phyloP scores from a whole-genome alignment of 2,329 filamentous ascomycete species.

The Coniochaeta prunicola region DNA sequence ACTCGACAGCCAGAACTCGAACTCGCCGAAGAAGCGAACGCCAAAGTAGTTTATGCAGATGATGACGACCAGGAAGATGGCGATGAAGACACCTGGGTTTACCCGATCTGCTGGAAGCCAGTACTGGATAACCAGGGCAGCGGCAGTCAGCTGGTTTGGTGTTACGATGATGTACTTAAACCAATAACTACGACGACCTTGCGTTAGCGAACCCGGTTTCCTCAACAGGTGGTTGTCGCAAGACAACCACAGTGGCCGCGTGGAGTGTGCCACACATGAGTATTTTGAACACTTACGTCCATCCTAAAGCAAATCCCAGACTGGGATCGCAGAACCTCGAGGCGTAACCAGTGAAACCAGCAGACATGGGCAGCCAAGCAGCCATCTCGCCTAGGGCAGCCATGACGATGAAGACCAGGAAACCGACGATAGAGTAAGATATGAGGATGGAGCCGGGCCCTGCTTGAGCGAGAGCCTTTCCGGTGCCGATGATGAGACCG shows the following conservation, averaged over 20 bases:
- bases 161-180: conserved; percentile 81
- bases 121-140: conserved; percentile 50
- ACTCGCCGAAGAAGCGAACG: conserved; percentile 50
- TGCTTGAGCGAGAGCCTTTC: conserved; percentile 43
- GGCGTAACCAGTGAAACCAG: conserved; percentile 78
- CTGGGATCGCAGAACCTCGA: conserved; percentile 73
- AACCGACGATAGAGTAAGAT: conserved; percentile 61
- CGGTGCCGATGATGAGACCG: conserved; percentile 65
- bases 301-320: conserved; percentile 72
- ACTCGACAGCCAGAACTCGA: conserved; percentile 51
- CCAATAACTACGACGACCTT: conserved; percentile 39
- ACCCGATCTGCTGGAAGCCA: conserved; percentile 48
- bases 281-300: conserved; percentile 39
- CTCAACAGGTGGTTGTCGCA: neutral
- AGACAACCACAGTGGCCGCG: neutral
- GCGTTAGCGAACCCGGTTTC: neutral
- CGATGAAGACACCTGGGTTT: conserved; percentile 48
- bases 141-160: conserved; percentile 72
- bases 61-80: conserved; percentile 44
- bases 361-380: conserved; percentile 68
- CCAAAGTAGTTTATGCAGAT: conserved; percentile 46
- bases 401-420: conserved; percentile 77
- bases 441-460: conserved; percentile 63
- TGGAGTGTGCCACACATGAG: neutral
- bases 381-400: conserved; percentile 78